Percentiles rank a stretch among this genome's conserved stretches.
These are phyloP conservation scores for Silene uniflora DNA, from an alignment of 148 eudicot genomes.

Conservation along the genomic window DNA sequence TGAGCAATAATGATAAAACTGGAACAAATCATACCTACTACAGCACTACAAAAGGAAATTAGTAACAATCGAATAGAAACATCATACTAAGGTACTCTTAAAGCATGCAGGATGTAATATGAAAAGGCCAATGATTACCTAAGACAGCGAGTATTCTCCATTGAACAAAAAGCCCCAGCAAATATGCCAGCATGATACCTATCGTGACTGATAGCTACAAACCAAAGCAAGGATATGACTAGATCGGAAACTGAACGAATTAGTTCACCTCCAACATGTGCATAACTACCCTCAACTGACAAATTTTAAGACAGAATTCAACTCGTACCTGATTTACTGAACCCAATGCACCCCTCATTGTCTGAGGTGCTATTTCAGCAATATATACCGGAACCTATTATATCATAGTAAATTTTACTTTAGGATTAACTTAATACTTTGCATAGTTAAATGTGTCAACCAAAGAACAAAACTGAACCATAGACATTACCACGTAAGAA, in stretches of 20 bases:
- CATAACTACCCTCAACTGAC: background rate
- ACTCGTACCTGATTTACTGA: slow-evolving; percentile 76
- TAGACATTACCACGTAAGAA: slow-evolving; percentile 62
- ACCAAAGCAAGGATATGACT: slow-evolving; percentile 10
- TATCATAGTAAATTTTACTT: background rate
- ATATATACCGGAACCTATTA: slow-evolving; percentile 93
- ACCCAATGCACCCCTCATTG: slow-evolving; percentile 87
- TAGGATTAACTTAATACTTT: background rate
- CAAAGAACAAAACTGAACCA: slow-evolving; percentile 10
- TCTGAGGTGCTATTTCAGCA: slow-evolving; percentile 94
- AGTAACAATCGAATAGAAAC: background rate
- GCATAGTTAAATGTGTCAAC: background rate
- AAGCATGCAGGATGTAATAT: slow-evolving; percentile 2
- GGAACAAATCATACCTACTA: background rate
- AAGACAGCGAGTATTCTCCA: slow-evolving; percentile 90
- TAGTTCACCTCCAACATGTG: background rate
- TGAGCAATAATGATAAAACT: background rate
- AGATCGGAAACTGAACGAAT: slow-evolving; percentile 4
- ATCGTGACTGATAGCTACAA: slow-evolving; percentile 85
- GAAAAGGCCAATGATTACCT: slow-evolving; percentile 38
- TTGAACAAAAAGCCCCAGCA: slow-evolving; percentile 77
- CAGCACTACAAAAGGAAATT: no score
- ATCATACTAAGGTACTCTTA: background rate
- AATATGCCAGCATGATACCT: slow-evolving; percentile 87
- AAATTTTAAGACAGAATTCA: background rate